These are phyloP conservation scores for Colletotrichum nymphaeae DNA, from an alignment of 2,329 filamentous ascomycete genomes.

Conservation along the genomic window DNA sequence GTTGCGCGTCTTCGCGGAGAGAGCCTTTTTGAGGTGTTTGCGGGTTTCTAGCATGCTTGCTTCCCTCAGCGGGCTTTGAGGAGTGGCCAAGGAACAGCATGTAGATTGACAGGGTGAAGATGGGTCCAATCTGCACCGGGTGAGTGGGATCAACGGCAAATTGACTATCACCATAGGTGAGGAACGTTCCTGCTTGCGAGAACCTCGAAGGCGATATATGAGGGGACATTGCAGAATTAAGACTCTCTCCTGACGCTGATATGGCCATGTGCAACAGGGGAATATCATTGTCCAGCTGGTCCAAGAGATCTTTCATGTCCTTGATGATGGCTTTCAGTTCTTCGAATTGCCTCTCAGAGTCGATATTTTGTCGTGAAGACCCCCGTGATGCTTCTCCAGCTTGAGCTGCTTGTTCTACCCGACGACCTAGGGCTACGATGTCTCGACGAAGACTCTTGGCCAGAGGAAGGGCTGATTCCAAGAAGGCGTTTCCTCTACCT, in stretches of 20 bases:
- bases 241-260: conserved; percentile 88
- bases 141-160: conserved; percentile 74
- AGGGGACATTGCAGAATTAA: conserved; percentile 82
- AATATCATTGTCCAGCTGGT: conserved; percentile 88
- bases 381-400: conserved; percentile 65
- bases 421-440: conserved; percentile 82
- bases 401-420: conserved; percentile 76
- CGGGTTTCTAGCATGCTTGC: neutral
- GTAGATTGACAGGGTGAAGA: conserved; percentile 89
- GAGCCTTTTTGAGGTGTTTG: neutral
- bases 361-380: conserved; percentile 54
- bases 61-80: neutral
- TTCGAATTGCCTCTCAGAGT: conserved; percentile 66
- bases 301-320: conserved; percentile 80
- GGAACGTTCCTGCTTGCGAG: conserved; percentile 90
- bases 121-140: conserved; percentile 85
- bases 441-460: conserved; percentile 87
- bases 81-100: conserved; percentile 92
- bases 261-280: conserved; percentile 94
- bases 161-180: conserved; percentile 87
- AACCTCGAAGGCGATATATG: conserved; percentile 91
- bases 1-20: conserved; percentile 45
- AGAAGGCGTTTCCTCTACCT: conserved; percentile 64
- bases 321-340: conserved; percentile 77
- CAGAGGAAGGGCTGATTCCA: conserved; percentile 86